phyloP scores from a whole-genome alignment of 2,329 filamentous ascomycete genomes.

The Colletotrichum sp. region DNA sequence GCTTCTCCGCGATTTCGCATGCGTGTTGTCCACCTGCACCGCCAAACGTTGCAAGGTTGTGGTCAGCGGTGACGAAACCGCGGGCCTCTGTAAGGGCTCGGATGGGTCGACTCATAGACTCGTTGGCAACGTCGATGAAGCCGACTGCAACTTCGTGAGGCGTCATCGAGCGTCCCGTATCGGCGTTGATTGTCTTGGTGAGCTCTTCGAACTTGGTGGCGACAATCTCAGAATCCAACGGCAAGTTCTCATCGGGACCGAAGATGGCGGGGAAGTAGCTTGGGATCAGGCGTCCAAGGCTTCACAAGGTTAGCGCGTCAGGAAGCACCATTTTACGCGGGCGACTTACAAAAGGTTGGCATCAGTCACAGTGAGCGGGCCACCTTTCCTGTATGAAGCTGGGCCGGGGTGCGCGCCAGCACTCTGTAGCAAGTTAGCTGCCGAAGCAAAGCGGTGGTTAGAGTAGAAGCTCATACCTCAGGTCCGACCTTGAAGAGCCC shows the following conservation, averaged over 20 bases:
- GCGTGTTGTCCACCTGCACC: slow-evolving; percentile 44
- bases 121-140: slow-evolving; percentile 39
- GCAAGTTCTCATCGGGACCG: slow-evolving; percentile 68
- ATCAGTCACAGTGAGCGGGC: slow-evolving; percentile 75
- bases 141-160: slow-evolving; percentile 26
- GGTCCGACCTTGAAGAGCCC: slow-evolving; percentile 77
- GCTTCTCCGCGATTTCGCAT: slow-evolving; percentile 36
- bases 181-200: slow-evolving; percentile 44
- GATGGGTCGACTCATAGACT: slow-evolving; percentile 39
- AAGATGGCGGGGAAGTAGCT: slow-evolving; percentile 78
- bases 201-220: slow-evolving; percentile 44
- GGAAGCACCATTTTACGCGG: no score
- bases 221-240: slow-evolving; percentile 45
- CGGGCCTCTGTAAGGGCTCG: slow-evolving; percentile 38
- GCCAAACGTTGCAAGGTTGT: slow-evolving; percentile 40
- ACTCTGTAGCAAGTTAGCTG: slow-evolving; percentile 45
- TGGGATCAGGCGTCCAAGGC: no score
- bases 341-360: slow-evolving; percentile 68
- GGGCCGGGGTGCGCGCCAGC: slow-evolving; percentile 74
- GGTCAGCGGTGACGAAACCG: slow-evolving; percentile 35
- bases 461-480: no score
- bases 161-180: not conserved
- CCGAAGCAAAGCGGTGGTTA: no score
- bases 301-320: no score
- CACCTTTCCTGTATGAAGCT: slow-evolving; percentile 74